Evolutionary conservation across 768 basidiomycete species (phyloP), one percentile per base, ranked within the genome.

Genomic region (Mycena sanguinolenta): DNA sequence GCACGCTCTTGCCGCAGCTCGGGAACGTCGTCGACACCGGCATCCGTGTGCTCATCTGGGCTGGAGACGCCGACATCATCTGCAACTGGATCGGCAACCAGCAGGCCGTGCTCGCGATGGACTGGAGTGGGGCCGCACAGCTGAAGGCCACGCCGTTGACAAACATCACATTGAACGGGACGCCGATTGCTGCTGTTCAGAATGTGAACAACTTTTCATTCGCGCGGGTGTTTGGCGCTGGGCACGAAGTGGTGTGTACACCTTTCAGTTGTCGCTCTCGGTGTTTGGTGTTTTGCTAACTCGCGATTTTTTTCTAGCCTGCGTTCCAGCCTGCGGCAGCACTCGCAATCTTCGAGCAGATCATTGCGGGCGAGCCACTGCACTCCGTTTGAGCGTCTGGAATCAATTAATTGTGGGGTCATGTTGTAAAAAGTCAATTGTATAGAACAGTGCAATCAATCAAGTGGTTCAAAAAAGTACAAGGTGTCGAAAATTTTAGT

Each of bases 141-240:
- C 80, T 81, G 13, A 81, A 84, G 25, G 76, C 77, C 2, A 79
- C 81, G 0, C 79, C 81, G 0, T 80, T 87, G 59, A 83, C 71
- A 5, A 90, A 90, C 71, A 90, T 91, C 80, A 90, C 90, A 0
- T 84, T 91, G 28, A 58, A 82, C 30, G 88, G 86, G 2, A 79
- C 74, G 8, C 70, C 88, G 0, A 84, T 92, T 7, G 91, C 88
- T 0, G 86, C 89, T 0, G 83, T 91, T 14, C 85, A 88, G 74
- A 90, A 91, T 58, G 87, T 92, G 27, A 88, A 88, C 69, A 90
- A 90, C 68, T 91, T 91, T 74, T 82, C 87, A 0, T 92, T 91
- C 75, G 91, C 89, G 89, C 90, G 67, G 70, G 89, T 91, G 0
- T 91, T 81, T 74, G 82, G 77, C 64, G 81, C 90, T 12, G 90